Evolutionary conservation across 2,329 filamentous ascomycete species (phyloP), one percentile per base, ranked within the genome.

Genomic region (Ascochyta koolunga): DNA sequence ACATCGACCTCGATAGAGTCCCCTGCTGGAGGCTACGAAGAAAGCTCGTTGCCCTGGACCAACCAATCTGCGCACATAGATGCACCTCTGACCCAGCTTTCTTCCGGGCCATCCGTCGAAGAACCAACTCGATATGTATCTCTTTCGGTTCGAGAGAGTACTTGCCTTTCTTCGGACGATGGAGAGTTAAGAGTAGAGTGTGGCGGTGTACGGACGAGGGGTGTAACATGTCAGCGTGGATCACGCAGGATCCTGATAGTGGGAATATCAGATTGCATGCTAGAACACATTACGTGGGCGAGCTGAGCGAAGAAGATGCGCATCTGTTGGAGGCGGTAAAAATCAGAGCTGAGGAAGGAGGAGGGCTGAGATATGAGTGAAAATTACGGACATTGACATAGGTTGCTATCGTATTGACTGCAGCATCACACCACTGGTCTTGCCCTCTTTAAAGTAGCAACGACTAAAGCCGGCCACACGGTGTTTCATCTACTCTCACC

Each of bases 1-100:
- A 54, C 22, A 47, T 49, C 27, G 45, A 39, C n/a, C 25, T 44
- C 5, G 51, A 49, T 13, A 29, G 51, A 21, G 43, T 54, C 9
- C 51, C 51, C 1, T 49, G 51, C 35, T 54, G 51, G 51, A 33
- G 44, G 1, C 39, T 54, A 13, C 44, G 51, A 16, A 35, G 51
- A n/a, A 49, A 31, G 10, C 45, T 54, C 16, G 47, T 54, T n/a
- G 51, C 51, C 9, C 51, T 54, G 5, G 51, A 54, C 33, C 51
- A 54, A 29, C 51, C 51, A 11, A 54, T 54, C 35, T 54, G 51
- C 40, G 33, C 33, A 9, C 51, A 54, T 18, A 18, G 44, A 16
- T 39, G 35, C 40, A 54, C 51, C 4, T 49, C 51, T 5, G 51
- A 54, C 6, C 51, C 51, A 3, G 51, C 44, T 5, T 54, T 54